These are phyloP conservation scores for Phytophthora cajani DNA, from an alignment of 352 stramenopile genomes.

Conservation along the genomic window DNA sequence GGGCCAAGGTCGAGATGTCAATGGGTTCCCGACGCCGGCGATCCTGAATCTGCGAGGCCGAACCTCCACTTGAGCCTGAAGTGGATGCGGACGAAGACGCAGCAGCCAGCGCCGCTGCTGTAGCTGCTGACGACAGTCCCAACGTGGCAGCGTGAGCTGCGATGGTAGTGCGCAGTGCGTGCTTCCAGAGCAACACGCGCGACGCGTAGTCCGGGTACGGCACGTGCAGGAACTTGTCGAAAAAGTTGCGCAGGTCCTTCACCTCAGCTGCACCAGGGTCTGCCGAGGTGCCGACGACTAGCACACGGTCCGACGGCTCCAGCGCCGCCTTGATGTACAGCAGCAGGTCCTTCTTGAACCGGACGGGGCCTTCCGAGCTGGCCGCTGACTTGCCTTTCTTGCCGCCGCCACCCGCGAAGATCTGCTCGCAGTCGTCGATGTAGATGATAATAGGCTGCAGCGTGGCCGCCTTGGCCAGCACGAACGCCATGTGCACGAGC, in stretches of 20 bases:
- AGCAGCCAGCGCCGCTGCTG: slow-evolving; percentile 28
- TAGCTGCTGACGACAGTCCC: slow-evolving; percentile 23
- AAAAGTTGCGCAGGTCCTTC: slow-evolving; percentile 89
- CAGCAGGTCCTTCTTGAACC: slow-evolving; percentile 95
- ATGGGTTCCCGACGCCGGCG: slow-evolving; percentile 48
- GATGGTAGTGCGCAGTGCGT: slow-evolving; percentile 70
- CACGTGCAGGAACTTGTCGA: slow-evolving; percentile 94
- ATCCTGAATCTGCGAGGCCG: slow-evolving; percentile 22
- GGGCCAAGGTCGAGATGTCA: slow-evolving; percentile 89
- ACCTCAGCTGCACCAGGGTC: slow-evolving; percentile 84
- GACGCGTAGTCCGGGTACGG: slow-evolving; percentile 93
- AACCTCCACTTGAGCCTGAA: neutral
- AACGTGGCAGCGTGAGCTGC: slow-evolving; percentile 39
- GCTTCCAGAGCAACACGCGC: slow-evolving; percentile 90
- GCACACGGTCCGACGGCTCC: slow-evolving; percentile 88
- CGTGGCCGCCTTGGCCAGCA: slow-evolving; percentile 85
- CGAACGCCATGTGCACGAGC: slow-evolving; percentile 95
- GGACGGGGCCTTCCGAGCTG: slow-evolving; percentile 70
- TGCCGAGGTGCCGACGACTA: slow-evolving; percentile 91
- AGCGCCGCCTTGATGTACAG: slow-evolving; percentile 93
- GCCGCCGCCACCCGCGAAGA: slow-evolving; percentile 74
- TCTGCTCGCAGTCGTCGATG: slow-evolving; percentile 93
- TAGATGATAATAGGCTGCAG: slow-evolving; percentile 94
- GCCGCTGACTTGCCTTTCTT: slow-evolving; percentile 82
- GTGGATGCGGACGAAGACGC: slow-evolving; percentile 31